These are phyloP conservation scores for Penstemon eatonii DNA, from an alignment of 257 asterid species.

Conservation along the genomic window DNA sequence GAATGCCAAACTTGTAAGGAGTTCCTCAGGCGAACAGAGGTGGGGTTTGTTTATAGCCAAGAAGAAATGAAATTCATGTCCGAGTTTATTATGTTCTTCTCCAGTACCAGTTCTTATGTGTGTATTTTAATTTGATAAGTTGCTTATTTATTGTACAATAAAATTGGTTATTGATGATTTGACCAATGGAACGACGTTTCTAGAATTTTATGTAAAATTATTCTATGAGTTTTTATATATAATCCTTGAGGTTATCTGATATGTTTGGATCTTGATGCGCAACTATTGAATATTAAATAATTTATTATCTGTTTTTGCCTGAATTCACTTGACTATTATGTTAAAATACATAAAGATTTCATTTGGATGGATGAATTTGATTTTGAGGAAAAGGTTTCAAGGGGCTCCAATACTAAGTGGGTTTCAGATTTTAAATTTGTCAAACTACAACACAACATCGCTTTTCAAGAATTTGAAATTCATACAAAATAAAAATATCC, in stretches of 20 bases:
- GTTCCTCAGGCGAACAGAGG: conserved; percentile 86
- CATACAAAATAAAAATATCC: too few species aligned
- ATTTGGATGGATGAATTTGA: too few species aligned
- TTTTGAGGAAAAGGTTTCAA: too few species aligned
- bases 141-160: conserved; percentile 6
- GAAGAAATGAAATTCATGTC: conserved; percentile 36
- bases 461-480: too few species aligned
- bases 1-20: conserved; percentile 59
- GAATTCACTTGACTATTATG: too few species aligned
- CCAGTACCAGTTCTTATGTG: background rate
- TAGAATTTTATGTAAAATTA: background rate
- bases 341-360: too few species aligned
- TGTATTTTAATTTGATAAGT: conserved; percentile 24
- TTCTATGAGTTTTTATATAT: background rate
- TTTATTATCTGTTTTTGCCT: too few species aligned
- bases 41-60: conserved; percentile 93
- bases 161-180: conserved; percentile 18
- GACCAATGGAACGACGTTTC: conserved; percentile 4
- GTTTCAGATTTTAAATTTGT: too few species aligned
- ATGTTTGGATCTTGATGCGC: conserved; percentile 6
- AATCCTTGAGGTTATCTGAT: conserved; percentile 1
- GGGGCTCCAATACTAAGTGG: too few species aligned
- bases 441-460: too few species aligned
- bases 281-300: background rate
- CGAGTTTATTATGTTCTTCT: background rate